phyloP scores from a whole-genome alignment of 2,329 filamentous ascomycete genomes.

The Sporothrix globosa region DNA sequence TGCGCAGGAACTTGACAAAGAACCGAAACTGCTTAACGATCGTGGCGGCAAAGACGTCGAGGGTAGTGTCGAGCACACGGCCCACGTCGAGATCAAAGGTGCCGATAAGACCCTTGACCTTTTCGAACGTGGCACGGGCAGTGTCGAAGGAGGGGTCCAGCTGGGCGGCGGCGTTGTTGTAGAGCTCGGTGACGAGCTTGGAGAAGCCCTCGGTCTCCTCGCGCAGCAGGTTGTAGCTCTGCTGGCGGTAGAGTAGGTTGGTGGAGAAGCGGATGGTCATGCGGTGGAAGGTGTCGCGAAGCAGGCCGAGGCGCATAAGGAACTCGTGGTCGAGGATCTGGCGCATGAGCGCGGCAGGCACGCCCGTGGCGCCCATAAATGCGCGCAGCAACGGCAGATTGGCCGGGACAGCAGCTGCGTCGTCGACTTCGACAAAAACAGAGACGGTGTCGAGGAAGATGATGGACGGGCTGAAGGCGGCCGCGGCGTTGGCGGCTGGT shows the following conservation, averaged over 20 bases:
- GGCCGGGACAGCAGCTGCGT: constrained; percentile 50
- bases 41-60: constrained; percentile 92
- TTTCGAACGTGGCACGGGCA: constrained; percentile 84
- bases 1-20: constrained; percentile 88
- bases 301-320: constrained; percentile 75
- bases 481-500: constrained; percentile 42
- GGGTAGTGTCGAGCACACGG: constrained; percentile 86
- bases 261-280: constrained; percentile 88
- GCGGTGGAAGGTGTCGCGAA: constrained; percentile 80
- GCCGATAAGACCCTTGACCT: constrained; percentile 90
- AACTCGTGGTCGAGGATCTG: constrained; percentile 79
- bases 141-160: constrained; percentile 67
- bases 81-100: constrained; percentile 97
- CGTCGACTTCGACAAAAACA: constrained; percentile 73
- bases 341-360: constrained; percentile 74
- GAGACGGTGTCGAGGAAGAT: constrained; percentile 84
- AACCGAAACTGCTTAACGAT: constrained; percentile 92
- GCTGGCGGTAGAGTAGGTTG: constrained; percentile 90
- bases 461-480: constrained; percentile 62
- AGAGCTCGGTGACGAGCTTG: constrained; percentile 93
- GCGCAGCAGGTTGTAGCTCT: constrained; percentile 92
- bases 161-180: constrained; percentile 72
- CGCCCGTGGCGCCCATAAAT: constrained; percentile 71
- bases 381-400: constrained; percentile 59
- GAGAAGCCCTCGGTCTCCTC: constrained; percentile 98